Evolutionary conservation across 768 basidiomycete species (phyloP).

Genomic region (Suillus tomentosus): DNA sequence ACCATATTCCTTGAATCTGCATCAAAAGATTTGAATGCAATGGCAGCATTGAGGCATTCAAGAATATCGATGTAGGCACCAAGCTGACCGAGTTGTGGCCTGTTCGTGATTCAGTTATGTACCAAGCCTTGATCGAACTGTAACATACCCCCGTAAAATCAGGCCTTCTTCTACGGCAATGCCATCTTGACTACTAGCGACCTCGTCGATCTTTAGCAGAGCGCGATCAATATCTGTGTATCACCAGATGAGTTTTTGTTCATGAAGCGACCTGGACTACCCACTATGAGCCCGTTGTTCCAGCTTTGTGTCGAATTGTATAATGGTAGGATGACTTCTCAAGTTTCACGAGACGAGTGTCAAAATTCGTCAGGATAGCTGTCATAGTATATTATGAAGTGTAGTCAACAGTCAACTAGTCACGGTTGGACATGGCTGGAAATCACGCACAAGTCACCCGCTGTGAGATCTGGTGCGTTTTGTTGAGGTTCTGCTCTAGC

Average conservation of each 20-base stretch:
- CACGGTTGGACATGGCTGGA: neutral
- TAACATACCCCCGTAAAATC: conserved; percentile 68
- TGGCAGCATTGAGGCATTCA: conserved; percentile 74
- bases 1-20: conserved; percentile 59
- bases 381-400: conserved; percentile 29
- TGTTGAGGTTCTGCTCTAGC: conserved; percentile 88
- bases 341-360: conserved; percentile 76
- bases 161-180: conserved; percentile 77
- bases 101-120: conserved; percentile 26
- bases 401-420: neutral
- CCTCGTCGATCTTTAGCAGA: conserved; percentile 74
- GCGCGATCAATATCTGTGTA: conserved; percentile 77
- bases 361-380: conserved; percentile 86
- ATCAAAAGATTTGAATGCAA: conserved; percentile 72
- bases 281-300: conserved; percentile 72
- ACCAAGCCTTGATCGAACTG: conserved; percentile 10
- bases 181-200: conserved; percentile 74
- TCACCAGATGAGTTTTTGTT: neutral
- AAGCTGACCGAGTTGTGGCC: conserved; percentile 72
- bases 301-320: conserved; percentile 74
- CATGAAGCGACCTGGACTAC: conserved; percentile 27
- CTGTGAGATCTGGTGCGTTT: conserved; percentile 82
- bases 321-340: conserved; percentile 88
- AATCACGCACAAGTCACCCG: conserved; percentile 74
- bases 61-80: conserved; percentile 68